phyloP scores from a whole-genome alignment of 2,329 filamentous ascomycete genomes.

The Canariomyces notabilis region DNA sequence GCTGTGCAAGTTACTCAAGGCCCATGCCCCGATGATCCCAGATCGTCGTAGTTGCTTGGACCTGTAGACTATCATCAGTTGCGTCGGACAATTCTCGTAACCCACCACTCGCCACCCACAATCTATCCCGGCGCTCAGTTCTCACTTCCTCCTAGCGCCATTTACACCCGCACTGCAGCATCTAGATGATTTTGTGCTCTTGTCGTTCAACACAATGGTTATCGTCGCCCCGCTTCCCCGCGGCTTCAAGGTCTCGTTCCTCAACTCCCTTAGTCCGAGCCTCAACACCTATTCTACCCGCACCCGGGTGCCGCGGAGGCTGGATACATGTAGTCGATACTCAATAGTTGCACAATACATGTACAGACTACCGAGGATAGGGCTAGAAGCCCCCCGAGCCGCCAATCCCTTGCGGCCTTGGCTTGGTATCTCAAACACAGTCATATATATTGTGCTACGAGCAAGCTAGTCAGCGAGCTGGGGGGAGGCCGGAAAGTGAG shows the following conservation, averaged over 20 bases:
- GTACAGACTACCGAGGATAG: too few relatives aligned
- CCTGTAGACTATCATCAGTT: constrained; percentile 2
- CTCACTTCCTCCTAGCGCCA: constrained; percentile 7
- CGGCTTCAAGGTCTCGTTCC: not conserved
- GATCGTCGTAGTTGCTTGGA: constrained; percentile 4
- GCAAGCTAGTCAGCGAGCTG: too few relatives aligned
- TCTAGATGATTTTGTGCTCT: not conserved
- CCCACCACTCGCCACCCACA: not conserved
- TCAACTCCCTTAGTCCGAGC: not conserved
- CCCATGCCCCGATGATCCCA: too few relatives aligned
- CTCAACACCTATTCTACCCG: not conserved
- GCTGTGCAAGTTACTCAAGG: constrained; percentile 4
- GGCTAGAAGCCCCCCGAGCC: too few relatives aligned
- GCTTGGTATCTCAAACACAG: constrained; percentile 8
- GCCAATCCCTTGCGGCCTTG: too few relatives aligned
- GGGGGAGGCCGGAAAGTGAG: too few relatives aligned
- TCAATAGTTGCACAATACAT: too few relatives aligned
- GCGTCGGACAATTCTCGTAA: constrained; percentile 8
- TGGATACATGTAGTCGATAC: too few relatives aligned
- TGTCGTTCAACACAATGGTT: not conserved
- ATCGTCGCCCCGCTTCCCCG: not conserved
- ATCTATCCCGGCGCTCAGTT: not conserved
- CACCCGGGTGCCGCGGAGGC: too few relatives aligned
- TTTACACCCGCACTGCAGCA: constrained; percentile 6
- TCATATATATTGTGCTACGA: too few relatives aligned